These are phyloP conservation scores for Linum trigynum DNA, from an alignment of 345 rosid genomes.

Conservation along the genomic window DNA sequence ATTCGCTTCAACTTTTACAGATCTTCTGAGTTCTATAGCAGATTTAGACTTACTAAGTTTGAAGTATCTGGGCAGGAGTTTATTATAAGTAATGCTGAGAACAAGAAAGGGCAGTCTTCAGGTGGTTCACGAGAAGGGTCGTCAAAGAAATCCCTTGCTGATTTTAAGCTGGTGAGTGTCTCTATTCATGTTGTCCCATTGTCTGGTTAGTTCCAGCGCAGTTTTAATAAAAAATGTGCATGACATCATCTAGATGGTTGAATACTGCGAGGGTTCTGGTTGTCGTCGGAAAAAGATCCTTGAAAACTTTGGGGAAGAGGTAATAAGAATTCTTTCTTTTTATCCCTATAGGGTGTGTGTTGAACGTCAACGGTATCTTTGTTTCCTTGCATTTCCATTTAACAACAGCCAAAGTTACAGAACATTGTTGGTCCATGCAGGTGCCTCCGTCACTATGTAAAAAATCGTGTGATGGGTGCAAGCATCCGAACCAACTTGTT, in stretches of 20 bases:
- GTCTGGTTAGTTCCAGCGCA: constrained; percentile 5
- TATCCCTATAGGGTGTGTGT: background rate
- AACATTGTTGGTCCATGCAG: constrained; percentile 23
- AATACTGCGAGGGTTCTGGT: constrained; percentile 83
- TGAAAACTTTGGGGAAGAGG: constrained; percentile 92
- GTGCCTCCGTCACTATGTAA: constrained; percentile 54
- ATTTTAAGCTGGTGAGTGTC: constrained; percentile 57
- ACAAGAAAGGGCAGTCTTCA: constrained; percentile 47
- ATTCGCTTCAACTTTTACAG: background rate
- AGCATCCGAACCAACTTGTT: constrained; percentile 55
- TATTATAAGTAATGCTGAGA: constrained; percentile 56
- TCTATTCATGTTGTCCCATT: background rate
- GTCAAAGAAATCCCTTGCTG: constrained; percentile 49
- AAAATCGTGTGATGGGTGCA: constrained; percentile 81
- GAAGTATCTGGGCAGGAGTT: constrained; percentile 49
- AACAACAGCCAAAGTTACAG: constrained; percentile 5
- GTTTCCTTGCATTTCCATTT: background rate
- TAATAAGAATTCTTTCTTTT: constrained; percentile 7
- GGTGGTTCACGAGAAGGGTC: constrained; percentile 28
- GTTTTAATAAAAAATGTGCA: constrained; percentile 12
- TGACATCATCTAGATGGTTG: constrained; percentile 51
- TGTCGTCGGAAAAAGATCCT: constrained; percentile 87
- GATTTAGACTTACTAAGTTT: constrained; percentile 16
- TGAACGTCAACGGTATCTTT: background rate
- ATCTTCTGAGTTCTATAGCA: constrained; percentile 1